Conservation (phyloP, 2,329 filamentous ascomycete genomes). For the Endocalyx cinctus region DNA sequence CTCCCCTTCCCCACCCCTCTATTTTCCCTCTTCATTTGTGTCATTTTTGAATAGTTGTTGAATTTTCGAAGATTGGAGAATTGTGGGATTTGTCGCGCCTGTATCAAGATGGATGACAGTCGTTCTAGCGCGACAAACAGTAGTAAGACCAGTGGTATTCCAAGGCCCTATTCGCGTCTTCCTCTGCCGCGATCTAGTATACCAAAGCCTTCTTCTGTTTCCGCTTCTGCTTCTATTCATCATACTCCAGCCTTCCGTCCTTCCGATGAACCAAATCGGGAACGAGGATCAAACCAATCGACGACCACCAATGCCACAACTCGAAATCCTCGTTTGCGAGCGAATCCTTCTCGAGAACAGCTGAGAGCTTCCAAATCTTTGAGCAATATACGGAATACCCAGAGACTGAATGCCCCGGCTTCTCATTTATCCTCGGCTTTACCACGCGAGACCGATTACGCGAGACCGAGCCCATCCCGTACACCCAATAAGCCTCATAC, state of each 20-base stretch:
- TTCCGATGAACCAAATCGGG: conserved; percentile 13
- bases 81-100: no score
- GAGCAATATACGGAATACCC: conserved; percentile 19
- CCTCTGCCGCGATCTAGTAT: conserved; percentile 24
- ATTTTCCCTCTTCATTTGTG: no score
- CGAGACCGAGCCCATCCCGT: conserved; percentile 18
- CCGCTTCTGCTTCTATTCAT: conserved; percentile 1
- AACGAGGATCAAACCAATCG: conserved; percentile 14
- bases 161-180: conserved; percentile 27
- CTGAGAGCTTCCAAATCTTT: conserved; percentile 14
- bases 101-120: conserved; percentile 24
- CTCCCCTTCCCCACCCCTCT: no score
- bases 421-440: conserved; percentile 18
- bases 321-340: conserved; percentile 19
- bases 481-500: conserved; percentile 10
- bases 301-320: conserved; percentile 8
- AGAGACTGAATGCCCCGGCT: conserved; percentile 13
- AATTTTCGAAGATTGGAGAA: no score
- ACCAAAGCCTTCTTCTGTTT: conserved; percentile 10
- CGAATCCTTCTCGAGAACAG: conserved; percentile 22
- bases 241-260: conserved; percentile 4
- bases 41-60: no score
- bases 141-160: conserved; percentile 20
- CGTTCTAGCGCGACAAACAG: conserved; percentile 10
- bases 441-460: conserved; percentile 11